A percentile compares a stretch with the other conserved stretches of the same genome.
Evolutionary conservation across 2,329 filamentous ascomycete genomes (phyloP).

Genomic region (Diplodia sapinea): DNA sequence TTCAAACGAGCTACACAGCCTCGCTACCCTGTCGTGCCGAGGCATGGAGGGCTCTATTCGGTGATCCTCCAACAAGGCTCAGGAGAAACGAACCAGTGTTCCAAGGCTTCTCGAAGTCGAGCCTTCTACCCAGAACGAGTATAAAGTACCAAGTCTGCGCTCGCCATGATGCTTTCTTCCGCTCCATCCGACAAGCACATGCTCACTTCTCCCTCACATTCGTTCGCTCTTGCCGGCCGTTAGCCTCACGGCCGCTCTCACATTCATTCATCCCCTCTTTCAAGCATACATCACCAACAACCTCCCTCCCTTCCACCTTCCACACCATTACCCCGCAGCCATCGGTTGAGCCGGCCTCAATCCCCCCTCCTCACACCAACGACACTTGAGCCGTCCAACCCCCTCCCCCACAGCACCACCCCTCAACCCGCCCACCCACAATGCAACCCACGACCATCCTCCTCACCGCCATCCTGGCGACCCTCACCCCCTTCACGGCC

Average conservation of each 20-base stretch:
- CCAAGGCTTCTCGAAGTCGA: background rate
- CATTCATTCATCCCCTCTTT: background rate
- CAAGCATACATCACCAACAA: too few relatives aligned
- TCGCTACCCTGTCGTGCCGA: background rate
- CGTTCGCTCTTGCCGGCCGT: background rate
- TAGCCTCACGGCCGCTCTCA: background rate
- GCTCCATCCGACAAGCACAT: background rate
- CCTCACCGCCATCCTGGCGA: background rate
- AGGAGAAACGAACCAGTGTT: background rate
- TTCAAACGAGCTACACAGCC: background rate
- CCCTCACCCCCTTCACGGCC: background rate
- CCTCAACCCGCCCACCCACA: background rate
- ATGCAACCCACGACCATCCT: constrained; percentile 3
- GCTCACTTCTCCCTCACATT: background rate
- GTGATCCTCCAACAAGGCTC: background rate
- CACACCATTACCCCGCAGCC: background rate
- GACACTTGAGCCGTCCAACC: too few relatives aligned
- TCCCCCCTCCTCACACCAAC: background rate
- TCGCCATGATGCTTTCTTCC: background rate
- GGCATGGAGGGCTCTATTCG: background rate
- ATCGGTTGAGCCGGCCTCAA: background rate
- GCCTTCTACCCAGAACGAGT: background rate
- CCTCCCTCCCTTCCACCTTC: background rate
- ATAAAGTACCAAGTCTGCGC: background rate
- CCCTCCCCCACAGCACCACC: background rate